Conservation (phyloP, 768 basidiomycete genomes). For the Suillus lakei region DNA sequence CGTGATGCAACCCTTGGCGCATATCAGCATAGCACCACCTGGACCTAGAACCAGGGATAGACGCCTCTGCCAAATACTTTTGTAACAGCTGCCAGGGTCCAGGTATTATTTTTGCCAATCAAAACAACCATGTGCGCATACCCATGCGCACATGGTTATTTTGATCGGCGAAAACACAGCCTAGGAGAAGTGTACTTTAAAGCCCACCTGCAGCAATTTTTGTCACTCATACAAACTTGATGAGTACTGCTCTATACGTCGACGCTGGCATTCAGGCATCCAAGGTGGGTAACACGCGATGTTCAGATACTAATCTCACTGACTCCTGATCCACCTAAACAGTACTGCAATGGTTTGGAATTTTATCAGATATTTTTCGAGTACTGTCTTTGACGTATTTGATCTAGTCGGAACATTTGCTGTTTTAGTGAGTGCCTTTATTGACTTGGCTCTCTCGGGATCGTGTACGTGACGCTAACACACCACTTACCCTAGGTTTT, state of each 20-base stretch:
- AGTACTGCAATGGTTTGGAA: neutral
- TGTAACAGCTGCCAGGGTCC: too few relatives aligned
- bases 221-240: neutral
- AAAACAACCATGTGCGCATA: too few relatives aligned
- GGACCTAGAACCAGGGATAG: too few relatives aligned
- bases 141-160: too few relatives aligned
- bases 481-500: slow-evolving; percentile 7
- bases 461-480: neutral
- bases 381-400: neutral
- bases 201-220: too few relatives aligned
- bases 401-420: neutral
- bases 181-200: too few relatives aligned
- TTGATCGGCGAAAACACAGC: too few relatives aligned
- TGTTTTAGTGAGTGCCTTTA: neutral
- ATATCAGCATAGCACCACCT: too few relatives aligned
- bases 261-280: neutral
- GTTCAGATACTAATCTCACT: neutral
- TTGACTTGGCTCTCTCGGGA: neutral
- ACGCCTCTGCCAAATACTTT: too few relatives aligned
- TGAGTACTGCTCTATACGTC: neutral
- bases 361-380: neutral
- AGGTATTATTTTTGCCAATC: too few relatives aligned
- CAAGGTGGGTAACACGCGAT: neutral
- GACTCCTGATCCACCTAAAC: neutral
- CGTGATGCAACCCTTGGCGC: too few relatives aligned